These are phyloP conservation scores for Sugiyamaella chiloensis DNA, from an alignment of 805 yeast species.

Conservation along the genomic window DNA sequence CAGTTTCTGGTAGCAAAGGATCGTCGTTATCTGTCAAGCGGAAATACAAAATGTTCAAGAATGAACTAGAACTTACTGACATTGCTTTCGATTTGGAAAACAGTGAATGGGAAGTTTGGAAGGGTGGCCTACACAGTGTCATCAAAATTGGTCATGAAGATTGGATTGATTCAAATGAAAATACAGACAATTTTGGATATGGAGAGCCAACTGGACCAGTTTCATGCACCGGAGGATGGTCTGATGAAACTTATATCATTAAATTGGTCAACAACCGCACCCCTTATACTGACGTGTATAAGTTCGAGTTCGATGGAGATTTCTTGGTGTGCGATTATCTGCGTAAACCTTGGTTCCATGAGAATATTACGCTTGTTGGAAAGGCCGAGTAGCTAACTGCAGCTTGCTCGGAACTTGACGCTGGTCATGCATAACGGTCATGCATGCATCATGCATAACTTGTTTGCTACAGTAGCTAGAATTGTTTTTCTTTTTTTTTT, in stretches of 20 bases:
- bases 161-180: neutral
- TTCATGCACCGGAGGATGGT: slow-evolving; percentile 10
- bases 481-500: too few relatives aligned
- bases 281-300: neutral
- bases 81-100: neutral
- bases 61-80: slow-evolving; percentile 1
- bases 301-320: slow-evolving; percentile 1
- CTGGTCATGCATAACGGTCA: too few relatives aligned
- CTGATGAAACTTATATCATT: neutral
- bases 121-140: neutral
- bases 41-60: neutral
- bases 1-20: neutral
- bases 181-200: neutral
- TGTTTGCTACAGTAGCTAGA: too few relatives aligned
- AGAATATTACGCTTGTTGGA: neutral
- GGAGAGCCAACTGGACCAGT: slow-evolving; percentile 2
- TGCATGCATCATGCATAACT: too few relatives aligned
- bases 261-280: slow-evolving; percentile 3
- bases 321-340: neutral
- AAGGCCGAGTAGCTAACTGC: too few relatives aligned
- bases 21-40: neutral
- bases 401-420: too few relatives aligned
- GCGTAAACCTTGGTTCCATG: slow-evolving; percentile 2
- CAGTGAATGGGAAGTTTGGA: slow-evolving; percentile 1
- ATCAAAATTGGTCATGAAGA: slow-evolving; percentile 2